Evolutionary conservation across 345 rosid species (phyloP), one percentile per base, ranked within the genome.

Genomic region (Acer negundo): DNA sequence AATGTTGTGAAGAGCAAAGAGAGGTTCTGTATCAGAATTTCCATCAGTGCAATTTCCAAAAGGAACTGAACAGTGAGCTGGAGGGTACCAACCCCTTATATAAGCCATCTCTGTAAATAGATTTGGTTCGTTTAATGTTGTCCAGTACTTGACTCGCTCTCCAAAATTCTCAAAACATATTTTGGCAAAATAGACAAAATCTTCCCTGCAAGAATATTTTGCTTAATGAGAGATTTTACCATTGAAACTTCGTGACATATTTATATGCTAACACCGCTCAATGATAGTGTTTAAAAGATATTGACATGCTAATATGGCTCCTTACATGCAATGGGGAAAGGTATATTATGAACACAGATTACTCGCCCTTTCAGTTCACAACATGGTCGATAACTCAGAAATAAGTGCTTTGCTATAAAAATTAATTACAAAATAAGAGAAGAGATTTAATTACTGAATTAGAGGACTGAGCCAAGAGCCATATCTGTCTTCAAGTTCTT

Each of bases 161-260:
- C 88, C 90, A 58, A 87, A 87, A 72, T 64, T 82, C 77, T 75
- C 78, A 72, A 87, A 87, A 76, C 90, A 87, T 53, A 64, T 79
- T 75, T 74, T 69, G 3, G 88, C 83, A 35, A 85, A 73, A 76
- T 83, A 74, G 1, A 81, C 75, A 49, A 85, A 83, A 51, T 85
- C 90, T 66, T 87, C 85, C 87, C 90, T 85, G 38, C 42, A 79
- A 73, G 10, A 78, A 35, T 35, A 35, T 35, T 35, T 4, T 35
- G 38, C 38, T 4, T 35, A 35, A 35, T 47, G 4, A 49, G 24
- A 46, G 1, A 46, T 35, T 74, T 12, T 6, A 59, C 55, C 31
- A 49, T 4, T 35, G 38, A 35, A 4, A 35, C 38, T 4, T 35
- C 6, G 6, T 35, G 38, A 35, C 38, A 35, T 35, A 35, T 35